Conservation (phyloP, 2,329 filamentous ascomycete genomes). For the Pseudogymnoascus sp. region DNA sequence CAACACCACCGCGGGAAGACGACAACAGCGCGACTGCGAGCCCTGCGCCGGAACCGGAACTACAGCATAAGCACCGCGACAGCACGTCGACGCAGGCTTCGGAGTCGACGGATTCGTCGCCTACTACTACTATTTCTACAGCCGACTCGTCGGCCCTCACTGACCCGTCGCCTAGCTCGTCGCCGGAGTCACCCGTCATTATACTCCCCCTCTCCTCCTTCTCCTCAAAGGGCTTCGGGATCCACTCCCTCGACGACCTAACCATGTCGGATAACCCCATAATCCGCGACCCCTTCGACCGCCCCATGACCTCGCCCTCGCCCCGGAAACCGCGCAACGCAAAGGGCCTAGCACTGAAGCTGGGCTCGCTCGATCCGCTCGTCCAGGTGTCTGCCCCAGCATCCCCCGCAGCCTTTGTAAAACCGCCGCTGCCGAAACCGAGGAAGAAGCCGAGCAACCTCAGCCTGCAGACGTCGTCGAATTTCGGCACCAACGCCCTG, state of each 20-base stretch:
- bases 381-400: constrained; percentile 45
- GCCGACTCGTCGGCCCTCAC: constrained; percentile 85
- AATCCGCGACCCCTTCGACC: constrained; percentile 25
- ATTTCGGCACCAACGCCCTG: constrained; percentile 31
- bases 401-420: constrained; percentile 69
- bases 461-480: constrained; percentile 62
- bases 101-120: constrained; percentile 86
- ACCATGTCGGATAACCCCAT: constrained; percentile 25
- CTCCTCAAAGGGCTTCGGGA: constrained; percentile 47
- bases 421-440: constrained; percentile 61
- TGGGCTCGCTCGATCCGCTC: constrained; percentile 40
- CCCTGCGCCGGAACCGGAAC: constrained; percentile 10
- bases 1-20: constrained; percentile 9
- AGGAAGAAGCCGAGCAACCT: constrained; percentile 66
- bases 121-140: constrained; percentile 86
- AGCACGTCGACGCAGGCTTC: constrained; percentile 71
- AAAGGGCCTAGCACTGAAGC: constrained; percentile 75
- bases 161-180: constrained; percentile 84
- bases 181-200: constrained; percentile 79
- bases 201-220: constrained; percentile 64
- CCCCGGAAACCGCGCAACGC: constrained; percentile 70
- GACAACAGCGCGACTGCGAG: constrained; percentile 1
- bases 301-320: constrained; percentile 60
- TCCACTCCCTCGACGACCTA: constrained; percentile 29
- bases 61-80: constrained; percentile 59